phyloP scores from a whole-genome alignment of 2,329 filamentous ascomycete species.

The Penicillium sp. region DNA sequence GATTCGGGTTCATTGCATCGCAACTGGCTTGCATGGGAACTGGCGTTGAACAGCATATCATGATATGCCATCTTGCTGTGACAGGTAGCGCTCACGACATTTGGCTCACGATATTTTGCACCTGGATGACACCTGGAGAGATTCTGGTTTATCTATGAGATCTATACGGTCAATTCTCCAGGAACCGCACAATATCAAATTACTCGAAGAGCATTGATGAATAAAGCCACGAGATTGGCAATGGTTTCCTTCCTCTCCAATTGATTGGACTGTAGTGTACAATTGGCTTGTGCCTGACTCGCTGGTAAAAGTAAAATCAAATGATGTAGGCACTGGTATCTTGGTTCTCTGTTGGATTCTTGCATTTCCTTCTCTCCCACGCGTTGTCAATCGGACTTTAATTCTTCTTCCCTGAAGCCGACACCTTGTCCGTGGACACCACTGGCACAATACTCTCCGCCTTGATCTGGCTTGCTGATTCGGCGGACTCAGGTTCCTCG shows the following conservation, averaged over 20 bases:
- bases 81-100: neutral
- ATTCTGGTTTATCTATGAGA: neutral
- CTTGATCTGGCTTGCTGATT: constrained; percentile 12
- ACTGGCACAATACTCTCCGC: neutral
- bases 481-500: constrained; percentile 27
- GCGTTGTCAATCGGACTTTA: neutral
- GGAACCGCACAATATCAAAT: neutral
- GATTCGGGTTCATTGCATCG: neutral
- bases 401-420: constrained; percentile 6
- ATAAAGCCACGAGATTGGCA: neutral
- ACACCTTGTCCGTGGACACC: constrained; percentile 3
- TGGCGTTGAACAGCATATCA: neutral
- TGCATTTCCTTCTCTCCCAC: neutral
- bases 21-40: neutral
- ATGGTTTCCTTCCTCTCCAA: neutral
- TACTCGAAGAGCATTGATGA: neutral
- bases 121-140: neutral
- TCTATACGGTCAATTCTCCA: neutral
- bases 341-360: neutral
- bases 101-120: neutral
- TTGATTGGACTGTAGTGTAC: constrained; percentile 2
- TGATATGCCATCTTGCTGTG: neutral
- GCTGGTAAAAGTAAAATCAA: constrained; percentile 6
- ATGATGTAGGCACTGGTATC: constrained; percentile 11
- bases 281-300: neutral